phyloP scores from a whole-genome alignment of 2,329 filamentous ascomycete genomes.

The Diaporthe batatas region DNA sequence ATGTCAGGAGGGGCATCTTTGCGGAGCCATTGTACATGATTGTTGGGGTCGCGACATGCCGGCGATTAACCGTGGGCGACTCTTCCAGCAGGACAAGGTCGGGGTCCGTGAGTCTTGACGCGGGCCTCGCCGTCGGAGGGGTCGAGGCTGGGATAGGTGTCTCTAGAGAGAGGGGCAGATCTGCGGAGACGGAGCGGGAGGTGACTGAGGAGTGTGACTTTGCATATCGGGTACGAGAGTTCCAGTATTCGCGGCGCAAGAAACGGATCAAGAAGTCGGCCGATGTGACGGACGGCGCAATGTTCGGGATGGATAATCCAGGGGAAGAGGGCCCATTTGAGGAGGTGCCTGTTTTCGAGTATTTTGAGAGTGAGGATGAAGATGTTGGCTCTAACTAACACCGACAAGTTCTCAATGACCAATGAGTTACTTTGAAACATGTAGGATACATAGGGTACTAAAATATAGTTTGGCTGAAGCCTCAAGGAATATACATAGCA shows the following conservation, averaged over 20 bases:
- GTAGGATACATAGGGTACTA: too few species aligned
- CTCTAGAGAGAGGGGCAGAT: background rate
- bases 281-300: background rate
- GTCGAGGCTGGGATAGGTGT: background rate
- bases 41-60: slow-evolving; percentile 4
- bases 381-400: background rate
- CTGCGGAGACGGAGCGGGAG: background rate
- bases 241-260: slow-evolving; percentile 18
- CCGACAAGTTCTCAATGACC: too few species aligned
- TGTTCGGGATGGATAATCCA: background rate
- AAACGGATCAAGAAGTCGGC: slow-evolving; percentile 1
- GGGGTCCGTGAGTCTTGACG: background rate
- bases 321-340: background rate
- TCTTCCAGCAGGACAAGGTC: background rate
- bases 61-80: background rate
- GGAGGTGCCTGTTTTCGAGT: background rate
- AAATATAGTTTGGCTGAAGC: too few species aligned
- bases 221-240: slow-evolving; percentile 12
- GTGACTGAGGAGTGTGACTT: slow-evolving; percentile 16
- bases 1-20: background rate
- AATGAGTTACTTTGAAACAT: too few species aligned
- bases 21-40: slow-evolving; percentile 16
- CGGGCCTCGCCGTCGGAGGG: background rate
- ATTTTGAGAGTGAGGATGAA: slow-evolving; percentile 19
- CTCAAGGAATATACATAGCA: too few species aligned